Percentiles rank a stretch among this genome's conserved stretches.
These are phyloP conservation scores for Chlorella ohadii DNA, from an alignment of 139 green algal genomes.

Conservation along the genomic window DNA sequence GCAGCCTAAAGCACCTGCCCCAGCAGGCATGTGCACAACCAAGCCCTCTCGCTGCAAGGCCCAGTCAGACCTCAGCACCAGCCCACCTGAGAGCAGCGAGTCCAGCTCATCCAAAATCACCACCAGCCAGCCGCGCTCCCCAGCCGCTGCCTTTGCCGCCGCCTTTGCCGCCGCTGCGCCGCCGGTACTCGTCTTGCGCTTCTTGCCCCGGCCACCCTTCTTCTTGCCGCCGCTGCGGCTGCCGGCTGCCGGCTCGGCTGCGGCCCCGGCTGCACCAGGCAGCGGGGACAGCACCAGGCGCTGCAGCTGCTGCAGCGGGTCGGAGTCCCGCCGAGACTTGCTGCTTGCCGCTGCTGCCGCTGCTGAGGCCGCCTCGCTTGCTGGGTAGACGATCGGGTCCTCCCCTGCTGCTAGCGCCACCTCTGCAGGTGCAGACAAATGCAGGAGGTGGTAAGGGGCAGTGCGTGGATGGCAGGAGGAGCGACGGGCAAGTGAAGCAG, in stretches of 20 bases:
- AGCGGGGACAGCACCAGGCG: constrained; percentile 10
- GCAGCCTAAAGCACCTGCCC: too few species aligned
- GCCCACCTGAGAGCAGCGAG: constrained; percentile 45
- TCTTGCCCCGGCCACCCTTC: neutral
- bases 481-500: neutral
- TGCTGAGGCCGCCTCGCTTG: neutral
- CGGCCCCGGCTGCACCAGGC: neutral
- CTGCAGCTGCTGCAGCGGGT: constrained; percentile 15
- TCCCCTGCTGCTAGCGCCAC: neutral
- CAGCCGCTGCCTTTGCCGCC: neutral
- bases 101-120: constrained; percentile 72
- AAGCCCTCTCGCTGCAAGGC: too few species aligned
- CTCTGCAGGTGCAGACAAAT: neutral
- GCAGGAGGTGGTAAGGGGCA: too few species aligned
- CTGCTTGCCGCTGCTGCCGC: neutral
- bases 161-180: neutral
- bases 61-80: constrained; percentile 33
- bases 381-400: constrained; percentile 22
- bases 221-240: neutral
- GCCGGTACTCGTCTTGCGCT: neutral
- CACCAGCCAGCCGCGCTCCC: constrained; percentile 56
- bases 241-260: too few species aligned
- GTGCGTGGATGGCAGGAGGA: too few species aligned
- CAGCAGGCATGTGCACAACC: too few species aligned
- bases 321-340: neutral